These are phyloP conservation scores for Oryza meridionalis DNA, from an alignment of 176 grass and related monocot genomes.

Conservation along the genomic window DNA sequence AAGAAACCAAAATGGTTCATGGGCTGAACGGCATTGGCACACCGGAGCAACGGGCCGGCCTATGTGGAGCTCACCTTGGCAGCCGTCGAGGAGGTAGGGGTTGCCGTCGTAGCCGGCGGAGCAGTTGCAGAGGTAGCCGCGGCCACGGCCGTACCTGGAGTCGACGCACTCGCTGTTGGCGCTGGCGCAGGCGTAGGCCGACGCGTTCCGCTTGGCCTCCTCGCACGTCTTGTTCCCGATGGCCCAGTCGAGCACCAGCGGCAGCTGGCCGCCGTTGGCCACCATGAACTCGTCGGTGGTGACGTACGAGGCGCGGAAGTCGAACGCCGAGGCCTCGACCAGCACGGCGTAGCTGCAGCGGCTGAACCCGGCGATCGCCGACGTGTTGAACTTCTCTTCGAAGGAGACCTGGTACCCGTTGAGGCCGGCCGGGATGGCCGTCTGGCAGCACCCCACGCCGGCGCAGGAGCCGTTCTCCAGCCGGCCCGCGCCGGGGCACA, in stretches of 20 bases:
- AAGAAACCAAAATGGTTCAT: background rate
- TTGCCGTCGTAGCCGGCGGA: constrained; percentile 65
- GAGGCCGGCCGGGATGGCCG: constrained; percentile 51
- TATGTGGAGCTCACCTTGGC: constrained; percentile 44
- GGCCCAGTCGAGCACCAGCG: constrained; percentile 74
- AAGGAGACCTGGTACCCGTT: constrained; percentile 49
- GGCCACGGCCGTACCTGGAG: constrained; percentile 51
- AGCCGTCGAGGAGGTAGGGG: constrained; percentile 66
- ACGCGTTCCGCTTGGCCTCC: constrained; percentile 34
- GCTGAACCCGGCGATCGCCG: constrained; percentile 24
- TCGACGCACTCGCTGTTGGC: constrained; percentile 47
- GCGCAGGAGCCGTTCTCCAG: constrained; percentile 55
- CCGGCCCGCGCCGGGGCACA: constrained; percentile 24
- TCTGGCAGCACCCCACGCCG: constrained; percentile 80
- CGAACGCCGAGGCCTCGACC: constrained; percentile 55
- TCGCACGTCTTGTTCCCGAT: constrained; percentile 56
- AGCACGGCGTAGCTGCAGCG: constrained; percentile 65
- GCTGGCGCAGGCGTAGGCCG: constrained; percentile 62
- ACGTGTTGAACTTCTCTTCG: constrained; percentile 43
- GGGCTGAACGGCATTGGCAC: background rate
- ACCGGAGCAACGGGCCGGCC: background rate
- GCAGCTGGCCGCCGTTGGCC: constrained; percentile 24
- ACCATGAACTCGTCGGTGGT: constrained; percentile 48
- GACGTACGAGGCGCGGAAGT: constrained; percentile 53
- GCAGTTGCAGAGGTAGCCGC: constrained; percentile 74